Percentiles rank a stretch among this genome's conserved stretches.
Evolutionary conservation across 805 yeast genomes (phyloP).

Genomic region (Ogataea polymorpha): DNA sequence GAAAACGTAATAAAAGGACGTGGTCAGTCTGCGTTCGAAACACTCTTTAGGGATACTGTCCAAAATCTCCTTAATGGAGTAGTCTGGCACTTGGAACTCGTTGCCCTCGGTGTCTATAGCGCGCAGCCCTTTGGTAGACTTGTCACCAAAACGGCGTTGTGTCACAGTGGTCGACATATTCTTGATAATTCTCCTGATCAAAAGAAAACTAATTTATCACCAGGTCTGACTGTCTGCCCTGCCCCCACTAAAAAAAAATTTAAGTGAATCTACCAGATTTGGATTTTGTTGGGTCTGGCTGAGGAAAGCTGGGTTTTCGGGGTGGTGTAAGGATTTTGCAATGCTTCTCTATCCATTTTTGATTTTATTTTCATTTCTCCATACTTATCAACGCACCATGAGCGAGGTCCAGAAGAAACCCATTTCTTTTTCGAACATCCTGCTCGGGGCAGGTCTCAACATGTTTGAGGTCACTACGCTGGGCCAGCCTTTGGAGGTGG

Average conservation of each 20-base stretch:
- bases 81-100: slow-evolving; percentile 70
- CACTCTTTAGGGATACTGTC: slow-evolving; percentile 71
- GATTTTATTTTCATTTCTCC: not conserved
- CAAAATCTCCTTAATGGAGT: slow-evolving; percentile 70
- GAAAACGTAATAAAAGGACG: slow-evolving; percentile 61
- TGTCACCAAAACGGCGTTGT: slow-evolving; percentile 11
- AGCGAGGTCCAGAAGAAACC: slow-evolving; percentile 70
- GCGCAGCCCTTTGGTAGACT: slow-evolving; percentile 33
- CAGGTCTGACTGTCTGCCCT: not conserved
- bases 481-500: slow-evolving; percentile 96
- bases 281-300: slow-evolving; percentile 6
- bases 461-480: slow-evolving; percentile 89
- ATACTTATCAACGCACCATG: not conserved
- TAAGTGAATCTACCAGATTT: not conserved
- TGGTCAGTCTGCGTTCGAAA: slow-evolving; percentile 56
- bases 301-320: not conserved
- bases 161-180: slow-evolving; percentile 8
- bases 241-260: slow-evolving; percentile 4
- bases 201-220: not conserved
- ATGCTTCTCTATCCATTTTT: not conserved
- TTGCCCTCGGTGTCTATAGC: slow-evolving; percentile 63
- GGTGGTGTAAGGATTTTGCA: slow-evolving; percentile 1
- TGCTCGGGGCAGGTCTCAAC: slow-evolving; percentile 91
- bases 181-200: not conserved
- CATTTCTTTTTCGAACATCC: slow-evolving; percentile 81